Evolutionary conservation across 768 basidiomycete genomes (phyloP).

Genomic region (Boletus rufocinnamomeus): DNA sequence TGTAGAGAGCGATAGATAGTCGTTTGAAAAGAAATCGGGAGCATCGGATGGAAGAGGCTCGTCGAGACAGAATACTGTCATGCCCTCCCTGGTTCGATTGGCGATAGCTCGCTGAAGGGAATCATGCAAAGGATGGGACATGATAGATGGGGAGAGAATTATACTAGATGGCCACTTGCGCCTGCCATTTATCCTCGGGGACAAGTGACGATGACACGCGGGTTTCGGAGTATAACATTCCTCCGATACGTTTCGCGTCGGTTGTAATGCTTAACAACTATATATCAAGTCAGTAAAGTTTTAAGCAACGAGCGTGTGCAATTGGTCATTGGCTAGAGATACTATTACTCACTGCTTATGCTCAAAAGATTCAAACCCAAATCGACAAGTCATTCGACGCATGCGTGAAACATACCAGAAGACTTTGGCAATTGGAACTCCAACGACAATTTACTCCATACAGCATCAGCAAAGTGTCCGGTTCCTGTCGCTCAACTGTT

Average conservation of each 20-base stretch:
- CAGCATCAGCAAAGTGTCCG: too few species aligned
- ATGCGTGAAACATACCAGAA: conserved; percentile 4
- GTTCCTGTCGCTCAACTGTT: too few species aligned
- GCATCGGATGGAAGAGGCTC: conserved; percentile 21
- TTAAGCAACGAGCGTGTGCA: background rate
- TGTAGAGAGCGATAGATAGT: conserved; percentile 50
- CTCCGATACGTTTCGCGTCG: background rate
- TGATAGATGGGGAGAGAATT: background rate
- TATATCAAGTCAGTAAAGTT: background rate
- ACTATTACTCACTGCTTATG: conserved; percentile 1
- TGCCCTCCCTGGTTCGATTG: conserved; percentile 7
- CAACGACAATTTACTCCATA: too few species aligned
- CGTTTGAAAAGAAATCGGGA: conserved; percentile 48
- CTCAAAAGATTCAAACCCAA: background rate
- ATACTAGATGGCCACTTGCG: background rate
- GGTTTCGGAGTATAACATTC: background rate
- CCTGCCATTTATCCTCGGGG: conserved; percentile 12
- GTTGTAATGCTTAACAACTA: background rate
- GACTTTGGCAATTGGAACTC: background rate
- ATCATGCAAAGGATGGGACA: conserved; percentile 15
- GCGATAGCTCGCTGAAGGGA: conserved; percentile 21
- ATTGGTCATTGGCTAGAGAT: conserved; percentile 2
- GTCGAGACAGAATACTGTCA: conserved; percentile 17
- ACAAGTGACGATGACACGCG: background rate
- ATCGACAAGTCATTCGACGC: background rate